These are phyloP conservation scores for Cytidiella melzeri DNA, from an alignment of 768 basidiomycete genomes.

Conservation along the genomic window DNA sequence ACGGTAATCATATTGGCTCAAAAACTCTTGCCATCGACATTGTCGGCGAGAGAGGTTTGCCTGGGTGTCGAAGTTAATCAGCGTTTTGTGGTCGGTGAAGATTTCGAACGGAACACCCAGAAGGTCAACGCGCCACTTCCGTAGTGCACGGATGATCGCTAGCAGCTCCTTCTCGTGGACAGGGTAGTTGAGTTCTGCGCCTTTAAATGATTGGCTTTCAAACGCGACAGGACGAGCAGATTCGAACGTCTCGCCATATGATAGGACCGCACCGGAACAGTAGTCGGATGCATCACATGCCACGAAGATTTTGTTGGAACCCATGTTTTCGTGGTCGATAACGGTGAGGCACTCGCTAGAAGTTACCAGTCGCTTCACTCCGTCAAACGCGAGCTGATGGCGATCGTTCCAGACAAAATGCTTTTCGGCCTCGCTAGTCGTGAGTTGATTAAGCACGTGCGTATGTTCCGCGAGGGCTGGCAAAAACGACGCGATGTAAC, in stretches of 20 bases:
- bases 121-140: constrained; percentile 18
- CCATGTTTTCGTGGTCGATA: constrained; percentile 28
- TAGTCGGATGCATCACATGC: too few relatives aligned
- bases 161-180: too few relatives aligned
- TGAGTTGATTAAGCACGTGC: too few relatives aligned
- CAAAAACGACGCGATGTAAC: constrained; percentile 26
- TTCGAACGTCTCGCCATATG: constrained; percentile 27
- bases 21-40: constrained; percentile 32
- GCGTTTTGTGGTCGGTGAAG: too few relatives aligned
- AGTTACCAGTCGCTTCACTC: constrained; percentile 26
- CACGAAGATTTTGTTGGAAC: too few relatives aligned
- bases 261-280: constrained; percentile 28
- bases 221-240: constrained; percentile 24
- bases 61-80: constrained; percentile 28
- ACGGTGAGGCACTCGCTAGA: constrained; percentile 23
- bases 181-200: too few relatives aligned
- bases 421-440: constrained; percentile 15
- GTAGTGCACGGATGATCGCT: constrained; percentile 27
- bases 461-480: too few relatives aligned
- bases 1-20: constrained; percentile 30
- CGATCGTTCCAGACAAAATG: constrained; percentile 24
- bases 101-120: constrained; percentile 20
- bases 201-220: constrained; percentile 31
- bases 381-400: constrained; percentile 30
- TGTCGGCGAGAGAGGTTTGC: constrained; percentile 29